Evolutionary conservation across 2,329 filamentous ascomycete genomes (phyloP), one percentile per base, ranked within the genome.

Genomic region (Fusarium setosum): DNA sequence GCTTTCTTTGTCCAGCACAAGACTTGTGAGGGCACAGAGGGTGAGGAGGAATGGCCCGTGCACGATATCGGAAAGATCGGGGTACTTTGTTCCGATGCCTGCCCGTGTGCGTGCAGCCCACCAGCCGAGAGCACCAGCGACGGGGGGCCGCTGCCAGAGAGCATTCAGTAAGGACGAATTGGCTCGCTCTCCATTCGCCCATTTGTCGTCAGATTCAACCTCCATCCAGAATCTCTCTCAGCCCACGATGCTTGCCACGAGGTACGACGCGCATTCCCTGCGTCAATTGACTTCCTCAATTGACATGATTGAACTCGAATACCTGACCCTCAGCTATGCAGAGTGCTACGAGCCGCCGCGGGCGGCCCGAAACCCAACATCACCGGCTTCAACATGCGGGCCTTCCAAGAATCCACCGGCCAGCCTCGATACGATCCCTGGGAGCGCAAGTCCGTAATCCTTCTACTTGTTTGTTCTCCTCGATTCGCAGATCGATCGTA

Each of bases 331-430:
- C 34, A 24, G 23, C 35, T 45, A 31, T 61, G 59, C 66, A 81
- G 79, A 75, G 72, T 78, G 79, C 80, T 87, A 78, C 81, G 85
- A 75, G 82, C 83, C 74, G 81, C 83, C 75, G 74, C 78, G 61
- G 77, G 82, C 75, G 80, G 81, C 75, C 79, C 80, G 72, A 86
- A 86, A 83, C 85, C 88, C 76, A 94, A 93, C 86, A 88, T 96
- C 80, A 97, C 95, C 74, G 95, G 95, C 82, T 98, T 98, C 86
- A 91, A 96, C 83, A 86, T 93, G 74, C 88, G 88, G 77, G 91
- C 92, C 80, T 90, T 94, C 80, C 92, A 89, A 76, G 88, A 87
- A 66, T 85, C 94, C 42, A 84, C 92, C 71, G 88, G 88, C 67
- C 85, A 81, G 68, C 83, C 84, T 58, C 80, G 82, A 77, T 88